phyloP scores from a whole-genome alignment of 1,139 yeast species.

The Protomyces inouyei region DNA sequence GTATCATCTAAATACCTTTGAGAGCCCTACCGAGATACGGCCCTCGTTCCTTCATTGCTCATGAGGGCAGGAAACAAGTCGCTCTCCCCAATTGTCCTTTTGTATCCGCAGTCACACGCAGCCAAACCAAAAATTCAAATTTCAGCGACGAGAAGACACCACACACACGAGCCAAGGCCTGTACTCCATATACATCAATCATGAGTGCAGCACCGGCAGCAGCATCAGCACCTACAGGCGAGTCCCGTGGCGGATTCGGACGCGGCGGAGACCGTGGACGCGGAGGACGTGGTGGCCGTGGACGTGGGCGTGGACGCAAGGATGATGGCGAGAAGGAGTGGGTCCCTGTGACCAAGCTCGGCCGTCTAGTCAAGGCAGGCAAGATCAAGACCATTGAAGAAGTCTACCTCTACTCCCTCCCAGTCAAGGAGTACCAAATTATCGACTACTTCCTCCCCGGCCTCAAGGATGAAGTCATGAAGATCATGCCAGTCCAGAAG shows the following conservation, averaged over 20 bases:
- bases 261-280: slow-evolving; percentile 36
- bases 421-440: slow-evolving; percentile 99
- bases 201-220: slow-evolving; percentile 25
- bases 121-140: not conserved
- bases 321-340: slow-evolving; percentile 95
- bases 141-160: not conserved
- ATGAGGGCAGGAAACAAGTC: not conserved
- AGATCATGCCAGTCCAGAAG: slow-evolving; percentile 98
- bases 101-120: not conserved
- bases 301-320: slow-evolving; percentile 56
- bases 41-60: not conserved
- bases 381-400: slow-evolving; percentile 95
- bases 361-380: slow-evolving; percentile 99
- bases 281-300: slow-evolving; percentile 53
- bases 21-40: not conserved
- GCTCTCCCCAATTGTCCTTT: not conserved
- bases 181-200: not conserved
- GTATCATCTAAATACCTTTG: not conserved
- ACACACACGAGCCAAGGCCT: not conserved
- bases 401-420: slow-evolving; percentile 98
- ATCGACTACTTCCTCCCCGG: slow-evolving; percentile 94
- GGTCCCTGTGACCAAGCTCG: slow-evolving; percentile 99
- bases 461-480: slow-evolving; percentile 96
- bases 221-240: slow-evolving; percentile 22
- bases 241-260: slow-evolving; percentile 17